A percentile compares a stretch with the other conserved stretches of the same genome.
phyloP scores from a whole-genome alignment of 2,329 filamentous ascomycete genomes.

The Colletotrichum theobromicola region DNA sequence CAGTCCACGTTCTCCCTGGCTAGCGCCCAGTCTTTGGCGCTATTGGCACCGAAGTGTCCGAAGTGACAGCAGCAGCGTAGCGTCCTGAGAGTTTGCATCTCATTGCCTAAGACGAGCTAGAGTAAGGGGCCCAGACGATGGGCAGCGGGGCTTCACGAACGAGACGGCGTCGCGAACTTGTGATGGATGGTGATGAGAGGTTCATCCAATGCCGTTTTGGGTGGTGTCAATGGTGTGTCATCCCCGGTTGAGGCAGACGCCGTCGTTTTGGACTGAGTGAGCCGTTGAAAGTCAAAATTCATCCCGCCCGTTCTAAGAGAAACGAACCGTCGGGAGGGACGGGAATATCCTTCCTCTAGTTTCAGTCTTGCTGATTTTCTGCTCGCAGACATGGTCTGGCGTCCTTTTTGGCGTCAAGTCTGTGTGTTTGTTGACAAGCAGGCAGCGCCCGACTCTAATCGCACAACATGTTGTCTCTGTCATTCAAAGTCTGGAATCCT shows the following conservation, averaged over 20 bases:
- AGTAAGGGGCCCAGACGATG: neutral
- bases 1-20: neutral
- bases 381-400: neutral
- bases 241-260: neutral
- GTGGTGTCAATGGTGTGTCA: neutral
- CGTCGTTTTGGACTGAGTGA: slow-evolving; percentile 1
- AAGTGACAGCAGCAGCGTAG: neutral
- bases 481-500: neutral
- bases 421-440: neutral
- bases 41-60: neutral
- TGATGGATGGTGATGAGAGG: neutral
- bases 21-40: neutral
- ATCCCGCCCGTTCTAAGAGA: neutral
- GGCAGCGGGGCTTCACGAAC: neutral
- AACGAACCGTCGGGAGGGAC: neutral
- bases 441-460: neutral
- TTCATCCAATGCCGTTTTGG: neutral
- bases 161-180: neutral
- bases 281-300: neutral
- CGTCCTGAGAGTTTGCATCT: neutral
- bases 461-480: neutral
- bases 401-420: neutral
- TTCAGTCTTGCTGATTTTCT: neutral
- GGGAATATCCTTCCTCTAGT: slow-evolving; percentile 5
- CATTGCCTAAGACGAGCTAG: neutral